Evolutionary conservation across 2,329 filamentous ascomycete species (phyloP).

Genomic region (Cordyceps cicadae): DNA sequence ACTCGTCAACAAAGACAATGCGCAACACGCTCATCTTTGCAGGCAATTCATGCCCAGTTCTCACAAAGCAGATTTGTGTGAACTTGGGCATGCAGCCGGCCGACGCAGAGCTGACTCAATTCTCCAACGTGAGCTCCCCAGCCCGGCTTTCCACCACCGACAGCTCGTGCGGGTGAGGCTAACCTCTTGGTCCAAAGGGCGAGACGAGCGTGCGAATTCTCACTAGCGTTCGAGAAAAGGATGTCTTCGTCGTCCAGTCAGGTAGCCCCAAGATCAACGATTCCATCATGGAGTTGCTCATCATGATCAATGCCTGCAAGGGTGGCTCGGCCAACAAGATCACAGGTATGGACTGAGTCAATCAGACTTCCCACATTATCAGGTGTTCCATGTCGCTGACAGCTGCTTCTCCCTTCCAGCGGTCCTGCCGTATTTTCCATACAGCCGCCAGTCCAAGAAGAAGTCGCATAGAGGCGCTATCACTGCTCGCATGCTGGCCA

Average conservation of each 20-base stretch:
- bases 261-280: constrained; percentile 96
- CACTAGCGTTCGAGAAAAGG: constrained; percentile 84
- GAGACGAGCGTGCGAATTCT: constrained; percentile 63
- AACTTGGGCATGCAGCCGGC: constrained; percentile 59
- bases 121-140: constrained; percentile 54
- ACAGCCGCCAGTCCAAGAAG: constrained; percentile 98
- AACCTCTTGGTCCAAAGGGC: constrained; percentile 38
- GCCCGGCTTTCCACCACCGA: constrained; percentile 6
- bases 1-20: constrained; percentile 40
- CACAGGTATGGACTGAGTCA: constrained; percentile 53
- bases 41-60: constrained; percentile 57
- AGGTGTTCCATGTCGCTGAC: constrained; percentile 1
- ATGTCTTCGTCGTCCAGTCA: constrained; percentile 98
- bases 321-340: constrained; percentile 94
- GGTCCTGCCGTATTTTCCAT: constrained; percentile 93
- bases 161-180: constrained; percentile 10
- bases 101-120: constrained; percentile 58
- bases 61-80: constrained; percentile 59
- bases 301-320: constrained; percentile 98
- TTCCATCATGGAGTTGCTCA: constrained; percentile 97
- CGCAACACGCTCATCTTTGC: constrained; percentile 60
- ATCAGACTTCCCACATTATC: neutral
- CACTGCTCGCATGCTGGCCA: constrained; percentile 93
- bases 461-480: constrained; percentile 95
- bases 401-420: constrained; percentile 38